Evolutionary conservation across 2,329 filamentous ascomycete genomes (phyloP).

Genomic region (Microdochium bolleyi): DNA sequence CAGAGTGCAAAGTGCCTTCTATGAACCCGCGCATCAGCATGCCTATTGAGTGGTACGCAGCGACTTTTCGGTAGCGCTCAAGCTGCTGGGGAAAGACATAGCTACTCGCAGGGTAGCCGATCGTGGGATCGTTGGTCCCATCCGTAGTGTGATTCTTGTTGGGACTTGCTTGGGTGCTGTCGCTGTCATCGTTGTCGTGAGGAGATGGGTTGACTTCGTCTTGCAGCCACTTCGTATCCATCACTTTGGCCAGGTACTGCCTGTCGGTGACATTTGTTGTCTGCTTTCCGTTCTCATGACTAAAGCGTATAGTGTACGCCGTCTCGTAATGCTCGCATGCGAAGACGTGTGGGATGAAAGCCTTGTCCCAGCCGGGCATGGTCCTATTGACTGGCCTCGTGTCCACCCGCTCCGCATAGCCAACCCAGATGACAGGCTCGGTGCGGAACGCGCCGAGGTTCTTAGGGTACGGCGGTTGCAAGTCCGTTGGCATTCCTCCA

Average conservation of each 20-base stretch:
- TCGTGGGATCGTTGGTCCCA: constrained; percentile 26
- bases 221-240: constrained; percentile 23
- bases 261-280: constrained; percentile 13
- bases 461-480: constrained; percentile 15
- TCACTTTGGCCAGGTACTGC: constrained; percentile 17
- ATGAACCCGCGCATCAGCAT: constrained; percentile 20
- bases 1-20: constrained; percentile 21
- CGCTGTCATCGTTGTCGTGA: not conserved
- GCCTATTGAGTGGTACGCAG: constrained; percentile 27
- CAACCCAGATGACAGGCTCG: constrained; percentile 30
- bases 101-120: constrained; percentile 18
- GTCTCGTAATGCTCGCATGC: constrained; percentile 29
- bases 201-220: constrained; percentile 4
- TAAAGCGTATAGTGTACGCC: constrained; percentile 24
- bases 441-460: constrained; percentile 27
- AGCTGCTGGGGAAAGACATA: constrained; percentile 20
- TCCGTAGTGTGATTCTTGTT: constrained; percentile 13
- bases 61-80: constrained; percentile 20
- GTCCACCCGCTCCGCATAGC: constrained; percentile 17
- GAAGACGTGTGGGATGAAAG: constrained; percentile 25
- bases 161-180: not conserved
- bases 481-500: constrained; percentile 20
- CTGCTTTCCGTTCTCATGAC: constrained; percentile 21
- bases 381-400: constrained; percentile 11
- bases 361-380: constrained; percentile 17